phyloP scores from a whole-genome alignment of 2,329 filamentous ascomycete genomes.

The Exophiala phaeomuriformis region DNA sequence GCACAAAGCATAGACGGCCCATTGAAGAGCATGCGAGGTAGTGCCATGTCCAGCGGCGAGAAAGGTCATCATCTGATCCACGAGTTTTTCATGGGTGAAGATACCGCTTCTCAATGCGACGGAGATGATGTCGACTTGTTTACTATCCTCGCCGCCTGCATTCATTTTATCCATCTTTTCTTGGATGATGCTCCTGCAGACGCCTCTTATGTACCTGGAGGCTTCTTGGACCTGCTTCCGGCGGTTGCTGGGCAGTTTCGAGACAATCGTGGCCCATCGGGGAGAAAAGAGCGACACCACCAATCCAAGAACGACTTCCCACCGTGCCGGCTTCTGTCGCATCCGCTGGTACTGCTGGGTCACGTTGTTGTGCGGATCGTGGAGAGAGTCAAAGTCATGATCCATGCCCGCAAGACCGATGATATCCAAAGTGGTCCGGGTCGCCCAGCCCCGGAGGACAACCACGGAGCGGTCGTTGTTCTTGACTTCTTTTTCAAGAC shows the following conservation, averaged over 20 bases:
- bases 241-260: background rate
- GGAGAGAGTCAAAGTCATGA: constrained; percentile 60
- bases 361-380: constrained; percentile 39
- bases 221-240: background rate
- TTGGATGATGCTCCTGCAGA: background rate
- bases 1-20: constrained; percentile 26
- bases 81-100: constrained; percentile 68
- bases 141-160: background rate
- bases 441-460: constrained; percentile 49
- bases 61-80: constrained; percentile 86
- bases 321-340: constrained; percentile 29
- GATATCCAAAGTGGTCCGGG: constrained; percentile 60
- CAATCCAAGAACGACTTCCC: background rate
- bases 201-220: background rate
- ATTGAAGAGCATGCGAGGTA: constrained; percentile 25
- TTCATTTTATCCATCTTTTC: background rate
- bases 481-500: constrained; percentile 44
- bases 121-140: constrained; percentile 65
- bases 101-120: constrained; percentile 67
- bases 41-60: constrained; percentile 54
- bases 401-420: constrained; percentile 66
- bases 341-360: constrained; percentile 50
- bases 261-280: background rate
- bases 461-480: constrained; percentile 33
- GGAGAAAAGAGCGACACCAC: background rate